Evolutionary conservation across 495 filamentous ascomycete species (phyloP), one percentile per base, ranked within the genome.

Genomic region (Penicillium verhagenii): DNA sequence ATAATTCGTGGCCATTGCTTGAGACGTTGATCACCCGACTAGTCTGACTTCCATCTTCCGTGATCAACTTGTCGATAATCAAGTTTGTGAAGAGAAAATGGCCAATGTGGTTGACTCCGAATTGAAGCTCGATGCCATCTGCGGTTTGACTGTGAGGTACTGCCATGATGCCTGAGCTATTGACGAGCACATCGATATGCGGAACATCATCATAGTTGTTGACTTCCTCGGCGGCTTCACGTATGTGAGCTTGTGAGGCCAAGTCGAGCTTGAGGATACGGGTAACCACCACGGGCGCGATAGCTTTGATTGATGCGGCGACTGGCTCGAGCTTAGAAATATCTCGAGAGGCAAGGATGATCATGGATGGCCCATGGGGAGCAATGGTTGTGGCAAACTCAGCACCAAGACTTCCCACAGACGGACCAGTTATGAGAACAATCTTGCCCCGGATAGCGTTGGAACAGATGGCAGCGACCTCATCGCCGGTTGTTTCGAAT

Each of bases 91-190:
- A 71, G 2, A 86, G 52, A 58, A 86, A 86, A 44, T 80, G 81
- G 14, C 81, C 80, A 5, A 87, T 52, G 59, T 86, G 77, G 64
- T 82, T 83, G 1, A 72, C 70, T 0, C 69, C 82, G 14, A 87
- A 75, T 50, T 87, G 83, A 16, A 63, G 55, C 60, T 88, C 84
- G 44, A 80, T 60, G 0, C 73, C 74, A 25, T 78, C 75, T n/a
- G 29, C 65, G 28, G 65, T 74, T 19, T 48, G 10, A n/a, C 26
- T 16, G 56, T 60, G 74, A 20, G 59, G 69, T 38, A 60, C 61
- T 7, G 72, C 75, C 85, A 89, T 88, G 54, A 88, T 74, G 6
- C 79, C 86, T n/a, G 86, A 83, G 63, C 86, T 89, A 71, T 89
- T 89, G 65, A 89, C 82, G 19, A 89, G 59, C 13, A 87, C 80